Evolutionary conservation across 2,329 filamentous ascomycete genomes (phyloP).

Genomic region (Neodidymelliopsis sp.): DNA sequence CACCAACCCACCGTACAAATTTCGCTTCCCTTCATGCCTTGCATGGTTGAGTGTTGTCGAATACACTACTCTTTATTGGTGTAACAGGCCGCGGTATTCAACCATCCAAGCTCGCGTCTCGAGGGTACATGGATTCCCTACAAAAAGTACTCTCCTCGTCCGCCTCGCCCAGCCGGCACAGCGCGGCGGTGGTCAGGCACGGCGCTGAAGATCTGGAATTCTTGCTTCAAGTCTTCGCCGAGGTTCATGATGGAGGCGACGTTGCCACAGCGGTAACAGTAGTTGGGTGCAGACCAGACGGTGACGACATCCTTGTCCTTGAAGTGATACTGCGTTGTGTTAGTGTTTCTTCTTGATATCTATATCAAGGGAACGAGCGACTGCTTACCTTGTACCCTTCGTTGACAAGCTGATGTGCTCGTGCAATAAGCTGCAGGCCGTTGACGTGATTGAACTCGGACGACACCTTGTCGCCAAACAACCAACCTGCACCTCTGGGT

Average conservation of each 20-base stretch:
- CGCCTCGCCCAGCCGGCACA: slow-evolving; percentile 70
- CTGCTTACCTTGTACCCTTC: slow-evolving; percentile 72
- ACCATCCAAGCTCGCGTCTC: neutral
- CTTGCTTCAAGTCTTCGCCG: slow-evolving; percentile 86
- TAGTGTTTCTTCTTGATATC: neutral
- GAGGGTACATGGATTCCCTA: too few species aligned
- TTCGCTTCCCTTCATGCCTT: neutral
- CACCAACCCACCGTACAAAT: neutral
- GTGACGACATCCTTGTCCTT: slow-evolving; percentile 96
- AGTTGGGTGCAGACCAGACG: slow-evolving; percentile 86
- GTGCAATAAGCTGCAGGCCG: slow-evolving; percentile 73
- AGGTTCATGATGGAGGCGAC: slow-evolving; percentile 92
- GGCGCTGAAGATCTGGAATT: slow-evolving; percentile 90
- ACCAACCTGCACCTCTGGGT: slow-evolving; percentile 72
- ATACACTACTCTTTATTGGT: too few species aligned
- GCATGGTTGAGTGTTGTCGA: too few species aligned
- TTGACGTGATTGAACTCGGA: slow-evolving; percentile 82
- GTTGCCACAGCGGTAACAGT: slow-evolving; percentile 63
- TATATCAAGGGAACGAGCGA: neutral
- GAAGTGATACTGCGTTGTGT: slow-evolving; percentile 77
- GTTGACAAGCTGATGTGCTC: slow-evolving; percentile 78
- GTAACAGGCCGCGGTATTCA: too few species aligned
- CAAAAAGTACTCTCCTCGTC: slow-evolving; percentile 61
- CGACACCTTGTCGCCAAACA: slow-evolving; percentile 75
- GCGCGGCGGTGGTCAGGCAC: slow-evolving; percentile 87